Evolutionary conservation across 2,329 filamentous ascomycete species (phyloP).

Genomic region (Ophiobolus disseminans): DNA sequence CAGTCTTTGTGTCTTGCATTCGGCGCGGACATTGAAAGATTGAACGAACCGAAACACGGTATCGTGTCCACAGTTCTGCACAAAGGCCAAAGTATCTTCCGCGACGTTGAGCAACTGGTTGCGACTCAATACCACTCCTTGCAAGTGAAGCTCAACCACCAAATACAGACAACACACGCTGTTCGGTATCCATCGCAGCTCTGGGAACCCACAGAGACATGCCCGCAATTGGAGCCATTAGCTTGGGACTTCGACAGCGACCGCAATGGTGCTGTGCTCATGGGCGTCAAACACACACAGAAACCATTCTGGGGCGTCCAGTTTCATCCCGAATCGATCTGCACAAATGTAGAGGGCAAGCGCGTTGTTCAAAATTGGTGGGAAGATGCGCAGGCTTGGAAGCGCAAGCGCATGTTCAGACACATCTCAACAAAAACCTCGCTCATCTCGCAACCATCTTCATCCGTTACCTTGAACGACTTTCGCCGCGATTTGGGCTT

Average conservation of each 20-base stretch:
- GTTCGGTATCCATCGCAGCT: constrained; percentile 49
- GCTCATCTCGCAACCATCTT: constrained; percentile 13
- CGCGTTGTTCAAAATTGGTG: constrained; percentile 79
- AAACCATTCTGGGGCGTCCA: constrained; percentile 87
- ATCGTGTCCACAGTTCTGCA: constrained; percentile 76
- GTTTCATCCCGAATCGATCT: constrained; percentile 89
- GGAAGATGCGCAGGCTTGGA: constrained; percentile 66
- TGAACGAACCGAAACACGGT: constrained; percentile 80
- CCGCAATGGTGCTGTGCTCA: constrained; percentile 68
- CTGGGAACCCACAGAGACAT: constrained; percentile 49
- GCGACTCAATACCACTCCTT: constrained; percentile 80
- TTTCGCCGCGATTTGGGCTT: constrained; percentile 27
- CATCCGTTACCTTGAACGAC: constrained; percentile 26
- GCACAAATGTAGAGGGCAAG: constrained; percentile 73
- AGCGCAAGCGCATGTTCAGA: constrained; percentile 23
- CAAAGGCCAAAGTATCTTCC: constrained; percentile 68
- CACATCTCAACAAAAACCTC: constrained; percentile 13
- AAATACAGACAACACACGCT: constrained; percentile 31
- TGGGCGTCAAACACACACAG: constrained; percentile 72
- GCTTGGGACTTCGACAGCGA: constrained; percentile 57
- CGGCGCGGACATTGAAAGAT: constrained; percentile 69
- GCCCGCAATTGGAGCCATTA: constrained; percentile 52
- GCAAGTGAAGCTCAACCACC: constrained; percentile 54
- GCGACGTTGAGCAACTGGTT: constrained; percentile 63
- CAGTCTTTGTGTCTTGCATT: constrained; percentile 77